These are phyloP conservation scores for Sporothrix schenckii DNA, from an alignment of 2,329 filamentous ascomycete species.

Conservation along the genomic window DNA sequence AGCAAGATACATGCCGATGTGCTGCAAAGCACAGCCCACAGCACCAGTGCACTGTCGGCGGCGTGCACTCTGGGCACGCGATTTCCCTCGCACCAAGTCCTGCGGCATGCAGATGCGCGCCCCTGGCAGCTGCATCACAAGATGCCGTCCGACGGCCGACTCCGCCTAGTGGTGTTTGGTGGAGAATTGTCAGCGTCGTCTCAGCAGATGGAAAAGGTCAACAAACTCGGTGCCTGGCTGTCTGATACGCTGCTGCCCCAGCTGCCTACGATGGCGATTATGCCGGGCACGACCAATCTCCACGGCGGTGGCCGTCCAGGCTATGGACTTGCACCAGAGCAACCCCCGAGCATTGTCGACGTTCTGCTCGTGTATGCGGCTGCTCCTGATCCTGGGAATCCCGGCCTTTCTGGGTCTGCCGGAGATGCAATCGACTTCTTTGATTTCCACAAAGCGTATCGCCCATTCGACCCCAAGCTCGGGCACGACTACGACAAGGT, in stretches of 20 bases:
- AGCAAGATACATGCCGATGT: slow-evolving; percentile 1
- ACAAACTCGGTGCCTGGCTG: slow-evolving; percentile 53
- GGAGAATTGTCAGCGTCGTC: slow-evolving; percentile 55
- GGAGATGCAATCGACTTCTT: slow-evolving; percentile 46
- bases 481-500: slow-evolving; percentile 63
- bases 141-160: slow-evolving; percentile 60
- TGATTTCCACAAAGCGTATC: slow-evolving; percentile 55
- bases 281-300: slow-evolving; percentile 35
- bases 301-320: slow-evolving; percentile 32
- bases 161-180: slow-evolving; percentile 63
- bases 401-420: not conserved
- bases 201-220: slow-evolving; percentile 39
- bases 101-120: slow-evolving; percentile 59
- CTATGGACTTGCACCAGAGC: not conserved
- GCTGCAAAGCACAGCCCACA: slow-evolving; percentile 35
- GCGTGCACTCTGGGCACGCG: slow-evolving; percentile 58
- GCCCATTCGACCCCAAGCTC: slow-evolving; percentile 49
- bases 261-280: slow-evolving; percentile 45
- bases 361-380: slow-evolving; percentile 63
- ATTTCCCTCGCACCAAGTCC: slow-evolving; percentile 60
- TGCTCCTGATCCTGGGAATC: not conserved
- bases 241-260: slow-evolving; percentile 44
- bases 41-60: slow-evolving; percentile 49
- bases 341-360: slow-evolving; percentile 49
- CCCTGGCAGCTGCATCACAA: slow-evolving; percentile 63